A percentile compares a stretch with the other conserved stretches of the same genome.
phyloP scores from a whole-genome alignment of 2,329 filamentous ascomycete species.

The Neofusicoccum laricinum region DNA sequence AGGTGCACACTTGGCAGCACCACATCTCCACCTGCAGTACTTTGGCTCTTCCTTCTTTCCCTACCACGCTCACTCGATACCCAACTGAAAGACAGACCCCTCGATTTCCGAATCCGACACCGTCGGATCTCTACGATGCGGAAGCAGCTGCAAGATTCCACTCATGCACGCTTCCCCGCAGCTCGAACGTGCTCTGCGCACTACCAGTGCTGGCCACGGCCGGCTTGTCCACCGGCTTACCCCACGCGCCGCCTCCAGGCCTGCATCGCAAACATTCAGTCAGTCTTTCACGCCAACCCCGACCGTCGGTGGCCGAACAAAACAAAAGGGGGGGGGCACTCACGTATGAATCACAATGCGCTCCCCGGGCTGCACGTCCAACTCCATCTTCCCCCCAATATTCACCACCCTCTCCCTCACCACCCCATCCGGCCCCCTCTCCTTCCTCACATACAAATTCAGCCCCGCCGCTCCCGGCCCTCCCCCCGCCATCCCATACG shows the following conservation, averaged over 20 bases:
- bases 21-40: too few relatives aligned
- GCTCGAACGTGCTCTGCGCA: too few relatives aligned
- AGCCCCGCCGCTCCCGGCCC: constrained; percentile 24
- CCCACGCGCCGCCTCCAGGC: constrained; percentile 6
- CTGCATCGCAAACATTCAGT: not conserved
- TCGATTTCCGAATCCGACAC: too few relatives aligned
- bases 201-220: not conserved
- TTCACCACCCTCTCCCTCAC: constrained; percentile 27
- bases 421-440: constrained; percentile 25
- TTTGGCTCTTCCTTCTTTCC: too few relatives aligned
- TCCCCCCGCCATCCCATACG: constrained; percentile 37
- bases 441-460: constrained; percentile 19
- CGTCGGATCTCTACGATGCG: too few relatives aligned
- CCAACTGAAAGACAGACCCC: too few relatives aligned
- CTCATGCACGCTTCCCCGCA: too few relatives aligned
- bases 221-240: not conserved
- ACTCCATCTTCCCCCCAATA: constrained; percentile 32
- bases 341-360: constrained; percentile 5
- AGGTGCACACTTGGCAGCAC: too few relatives aligned
- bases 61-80: too few relatives aligned
- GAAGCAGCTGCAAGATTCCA: too few relatives aligned
- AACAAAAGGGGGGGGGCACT: not conserved
- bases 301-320: too few relatives aligned
- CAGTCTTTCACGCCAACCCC: not conserved
- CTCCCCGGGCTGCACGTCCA: constrained; percentile 33